Evolutionary conservation across 345 rosid species (phyloP), one percentile per base, ranked within the genome.

Genomic region (Camelina hispida): DNA sequence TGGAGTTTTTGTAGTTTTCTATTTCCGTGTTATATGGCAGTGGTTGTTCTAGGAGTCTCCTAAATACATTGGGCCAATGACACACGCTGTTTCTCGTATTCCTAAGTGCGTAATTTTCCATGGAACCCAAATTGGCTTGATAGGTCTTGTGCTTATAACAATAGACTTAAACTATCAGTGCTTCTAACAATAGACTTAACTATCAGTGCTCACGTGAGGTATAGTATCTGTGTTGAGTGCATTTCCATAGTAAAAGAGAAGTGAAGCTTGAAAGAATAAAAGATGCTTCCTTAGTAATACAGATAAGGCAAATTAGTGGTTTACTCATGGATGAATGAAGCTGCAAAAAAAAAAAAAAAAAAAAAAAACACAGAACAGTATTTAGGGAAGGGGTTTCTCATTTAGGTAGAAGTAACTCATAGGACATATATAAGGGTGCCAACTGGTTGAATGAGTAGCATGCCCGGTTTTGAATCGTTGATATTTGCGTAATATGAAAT

Each of bases 1-100:
- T 67, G 25, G 55, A 38, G 37, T 59, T 48, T 58, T 48, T 69
- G n/a, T 62, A 53, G 64, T 53, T 53, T 68, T 43, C 34, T 40
- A 12, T 22, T 18, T 52, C 38, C 34, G 48, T 37, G 16, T 53
- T n/a, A 37, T 48, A 17, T 59, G 48, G 55, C 74, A 75, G 1
- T 30, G 62, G 17, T 62, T 67, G 32, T 66, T 47, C 8, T 65
- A 46, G 42, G 62, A 47, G 37, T 66, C 20, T 16, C 18, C 6
- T 47, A 20, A 25, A 60, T 50, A 63, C 64, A 73, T 7, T 4
- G 7, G 43, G 38, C 23, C 64, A 32, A 43, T 32, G 14, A 20
- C 55, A 40, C 62, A 38, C 40, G 52, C 16, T 52, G 44, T 53
- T 51, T 9, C 11, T 51, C 13, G 34, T 72, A 4, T 50, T 61